Evolutionary conservation across 2,329 filamentous ascomycete genomes (phyloP).

Genomic region (Diaporthe aspalathi): DNA sequence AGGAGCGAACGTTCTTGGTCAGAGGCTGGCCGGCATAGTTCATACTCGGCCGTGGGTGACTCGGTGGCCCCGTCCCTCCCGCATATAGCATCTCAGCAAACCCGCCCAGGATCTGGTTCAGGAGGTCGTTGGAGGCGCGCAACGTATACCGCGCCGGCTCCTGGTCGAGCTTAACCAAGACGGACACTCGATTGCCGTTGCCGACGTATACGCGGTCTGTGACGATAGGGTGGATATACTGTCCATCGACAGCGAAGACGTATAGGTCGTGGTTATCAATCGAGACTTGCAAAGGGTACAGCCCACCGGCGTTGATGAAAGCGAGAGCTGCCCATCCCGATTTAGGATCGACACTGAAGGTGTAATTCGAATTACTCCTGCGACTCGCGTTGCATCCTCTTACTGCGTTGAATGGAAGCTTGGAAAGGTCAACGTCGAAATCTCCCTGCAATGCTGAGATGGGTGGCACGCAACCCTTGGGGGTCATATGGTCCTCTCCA

Average conservation of each 20-base stretch:
- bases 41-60: background rate
- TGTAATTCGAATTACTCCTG: background rate
- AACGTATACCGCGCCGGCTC: background rate
- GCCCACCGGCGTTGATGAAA: background rate
- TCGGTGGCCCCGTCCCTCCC: background rate
- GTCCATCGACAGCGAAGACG: constrained; percentile 10
- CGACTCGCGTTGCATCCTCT: background rate
- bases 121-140: background rate
- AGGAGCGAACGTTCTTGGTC: background rate
- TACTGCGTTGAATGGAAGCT: constrained; percentile 1
- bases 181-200: background rate
- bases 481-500: constrained; percentile 9
- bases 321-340: background rate
- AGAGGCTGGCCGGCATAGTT: constrained; percentile 9
- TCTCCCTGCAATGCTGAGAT: constrained; percentile 11
- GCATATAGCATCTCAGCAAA: background rate
- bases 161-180: background rate
- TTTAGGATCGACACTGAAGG: background rate
- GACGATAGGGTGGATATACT: background rate
- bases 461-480: constrained; percentile 4
- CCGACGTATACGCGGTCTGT: background rate
- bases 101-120: background rate
- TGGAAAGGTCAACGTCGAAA: constrained; percentile 9
- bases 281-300: constrained; percentile 8
- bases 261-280: constrained; percentile 9